These are phyloP conservation scores for Raphanus hybrid DNA, from an alignment of 441 rosid genomes.

Conservation along the genomic window DNA sequence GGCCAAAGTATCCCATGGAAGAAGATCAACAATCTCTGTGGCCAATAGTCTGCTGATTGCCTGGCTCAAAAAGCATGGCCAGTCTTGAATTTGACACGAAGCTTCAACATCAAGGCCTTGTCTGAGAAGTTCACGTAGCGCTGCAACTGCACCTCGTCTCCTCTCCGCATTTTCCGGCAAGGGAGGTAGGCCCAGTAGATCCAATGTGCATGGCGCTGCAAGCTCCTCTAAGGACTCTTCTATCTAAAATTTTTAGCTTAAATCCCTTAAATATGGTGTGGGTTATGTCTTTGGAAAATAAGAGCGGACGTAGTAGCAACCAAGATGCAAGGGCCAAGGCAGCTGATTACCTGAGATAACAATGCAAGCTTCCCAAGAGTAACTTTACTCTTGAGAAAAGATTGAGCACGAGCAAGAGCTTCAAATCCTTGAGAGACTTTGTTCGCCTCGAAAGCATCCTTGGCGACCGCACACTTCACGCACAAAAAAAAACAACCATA, in stretches of 20 bases:
- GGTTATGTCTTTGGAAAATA: no score
- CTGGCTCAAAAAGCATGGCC: constrained; percentile 82
- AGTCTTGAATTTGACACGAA: constrained; percentile 84
- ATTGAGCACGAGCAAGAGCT: constrained; percentile 97
- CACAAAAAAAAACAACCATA: constrained; percentile 60
- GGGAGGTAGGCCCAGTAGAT: constrained; percentile 79
- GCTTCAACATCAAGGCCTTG: constrained; percentile 94
- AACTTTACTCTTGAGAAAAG: constrained; percentile 80
- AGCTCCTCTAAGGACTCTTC: constrained; percentile 98
- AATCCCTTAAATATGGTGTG: constrained; percentile 17
- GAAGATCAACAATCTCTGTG: constrained; percentile 82
- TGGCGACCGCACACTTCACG: constrained; percentile 97
- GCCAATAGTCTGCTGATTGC: constrained; percentile 82
- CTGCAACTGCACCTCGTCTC: constrained; percentile 88
- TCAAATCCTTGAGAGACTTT: constrained; percentile 93
- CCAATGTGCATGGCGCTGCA: constrained; percentile 98
- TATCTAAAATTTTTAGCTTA: constrained; percentile 33
- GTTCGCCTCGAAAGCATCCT: constrained; percentile 81
- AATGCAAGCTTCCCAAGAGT: constrained; percentile 81
- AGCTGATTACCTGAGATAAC: constrained; percentile 70
- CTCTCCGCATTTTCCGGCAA: constrained; percentile 86
- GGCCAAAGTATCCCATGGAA: constrained; percentile 87
- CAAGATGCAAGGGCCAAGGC: neutral
- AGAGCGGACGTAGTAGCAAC: no score
- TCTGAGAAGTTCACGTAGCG: constrained; percentile 81